These are phyloP conservation scores for Escovopsis sp. DNA, from an alignment of 2,329 filamentous ascomycete species.

Conservation along the genomic window DNA sequence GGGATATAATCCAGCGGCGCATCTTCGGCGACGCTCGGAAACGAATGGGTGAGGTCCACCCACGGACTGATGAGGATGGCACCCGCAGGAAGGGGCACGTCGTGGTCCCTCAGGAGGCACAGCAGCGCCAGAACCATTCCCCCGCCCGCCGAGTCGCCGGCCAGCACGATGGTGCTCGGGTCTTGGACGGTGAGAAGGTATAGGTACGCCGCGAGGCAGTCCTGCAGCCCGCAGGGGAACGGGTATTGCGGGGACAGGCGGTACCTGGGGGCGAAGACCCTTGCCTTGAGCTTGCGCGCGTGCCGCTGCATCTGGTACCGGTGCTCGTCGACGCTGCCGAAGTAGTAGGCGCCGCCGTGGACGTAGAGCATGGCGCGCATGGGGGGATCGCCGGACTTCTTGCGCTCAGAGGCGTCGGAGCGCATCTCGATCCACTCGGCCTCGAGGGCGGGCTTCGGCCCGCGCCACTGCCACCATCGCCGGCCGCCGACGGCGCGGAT, in stretches of 20 bases:
- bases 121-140: conserved; percentile 77
- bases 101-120: conserved; percentile 67
- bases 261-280: conserved; percentile 77
- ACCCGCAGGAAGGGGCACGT: conserved; percentile 72
- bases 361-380: conserved; percentile 83
- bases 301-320: conserved; percentile 97
- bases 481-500: conserved; percentile 62
- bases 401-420: conserved; percentile 53
- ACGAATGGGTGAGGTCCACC: conserved; percentile 91
- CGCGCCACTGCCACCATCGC: conserved; percentile 83
- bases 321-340: conserved; percentile 90
- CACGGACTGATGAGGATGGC: conserved; percentile 86
- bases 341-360: conserved; percentile 89
- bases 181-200: conserved; percentile 64
- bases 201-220: conserved; percentile 79
- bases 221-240: conserved; percentile 83
- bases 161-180: conserved; percentile 68
- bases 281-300: conserved; percentile 81
- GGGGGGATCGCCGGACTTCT: conserved; percentile 40
- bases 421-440: conserved; percentile 98
- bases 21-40: conserved; percentile 68
- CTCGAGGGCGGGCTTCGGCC: conserved; percentile 47
- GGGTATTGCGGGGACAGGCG: conserved; percentile 85
- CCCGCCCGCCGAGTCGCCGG: conserved; percentile 84
- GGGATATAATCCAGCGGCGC: conserved; percentile 78